Evolutionary conservation across 2,329 filamentous ascomycete species (phyloP), one percentile per base, ranked within the genome.

Genomic region (Colletotrichum sojae): DNA sequence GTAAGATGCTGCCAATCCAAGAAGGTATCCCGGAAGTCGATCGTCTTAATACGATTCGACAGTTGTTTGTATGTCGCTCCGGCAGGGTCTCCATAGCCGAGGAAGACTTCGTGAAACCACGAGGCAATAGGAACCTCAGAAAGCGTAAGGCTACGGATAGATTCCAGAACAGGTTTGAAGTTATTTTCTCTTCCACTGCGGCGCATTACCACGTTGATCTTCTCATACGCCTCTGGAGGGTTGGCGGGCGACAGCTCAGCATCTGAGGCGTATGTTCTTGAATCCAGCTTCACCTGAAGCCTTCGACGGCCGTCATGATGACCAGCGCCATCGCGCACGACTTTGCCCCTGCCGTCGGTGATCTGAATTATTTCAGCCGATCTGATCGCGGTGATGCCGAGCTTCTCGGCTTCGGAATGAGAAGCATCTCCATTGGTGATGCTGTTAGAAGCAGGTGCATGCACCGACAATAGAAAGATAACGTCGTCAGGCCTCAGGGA

Each of bases 21-120:
- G 78, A 99, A 98, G 0, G 96, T 98, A 77, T 99, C 97, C 63
- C 94, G 88, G 78, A 94, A 98, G 78, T 99, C 94, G 61, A 99
- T 84, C 63, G 88, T 93, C 75, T 90, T 90, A 71, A 97, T 85
- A 67, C 91, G 88, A 78, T 94, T 96, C 1, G 92, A 83, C 16
- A 99, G 83, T 58, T 94, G 91, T 71, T 93, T 94, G 82, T 97
- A 97, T 22, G 90, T 92, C 40, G 96, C 96, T 67, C 93, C 91
- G 36, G 94, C 89, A 67, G 96, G 95, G 79, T 99, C 95, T 54
- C 96, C 96, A 78, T 97, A 98, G 3, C 96, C 96, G n/a, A 99
- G 84, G 79, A 98, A 99, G 10, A 98, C 95, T 73, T 98, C 96
- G 75, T 97, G 94, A 51, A 99, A 85, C 96, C 96, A 99, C 2